Percentiles rank a stretch among this genome's conserved stretches.
Evolutionary conservation across 495 filamentous ascomycete species (phyloP).

Genomic region (Neurospora tetraspora): DNA sequence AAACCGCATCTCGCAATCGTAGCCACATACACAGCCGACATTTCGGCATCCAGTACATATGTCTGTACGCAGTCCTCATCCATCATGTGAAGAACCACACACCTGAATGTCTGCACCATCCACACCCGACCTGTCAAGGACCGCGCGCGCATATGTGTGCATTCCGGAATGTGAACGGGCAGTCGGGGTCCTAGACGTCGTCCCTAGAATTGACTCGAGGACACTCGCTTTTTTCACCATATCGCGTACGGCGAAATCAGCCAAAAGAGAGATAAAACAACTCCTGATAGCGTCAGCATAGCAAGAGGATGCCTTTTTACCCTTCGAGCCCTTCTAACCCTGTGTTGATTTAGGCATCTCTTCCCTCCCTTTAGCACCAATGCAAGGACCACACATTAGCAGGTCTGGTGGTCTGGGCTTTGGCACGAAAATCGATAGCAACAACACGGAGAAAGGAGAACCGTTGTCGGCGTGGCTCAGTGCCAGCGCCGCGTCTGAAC

Average conservation of each 20-base stretch:
- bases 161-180: too few species aligned
- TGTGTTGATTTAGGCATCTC: neutral
- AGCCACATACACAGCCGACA: neutral
- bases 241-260: too few species aligned
- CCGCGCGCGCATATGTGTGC: too few species aligned
- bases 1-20: neutral
- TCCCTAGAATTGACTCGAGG: neutral
- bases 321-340: too few species aligned
- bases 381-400: neutral
- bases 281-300: neutral
- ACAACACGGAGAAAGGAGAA: neutral
- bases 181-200: neutral
- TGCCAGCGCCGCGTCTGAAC: neutral
- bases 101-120: too few species aligned
- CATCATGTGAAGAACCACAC: too few species aligned
- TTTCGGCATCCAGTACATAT: neutral
- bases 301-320: too few species aligned
- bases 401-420: neutral
- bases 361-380: neutral
- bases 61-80: too few species aligned
- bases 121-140: too few species aligned
- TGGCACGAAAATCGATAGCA: neutral
- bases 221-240: neutral
- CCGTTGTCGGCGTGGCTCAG: neutral
- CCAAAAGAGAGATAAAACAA: neutral